phyloP scores from a whole-genome alignment of 495 filamentous ascomycete species.

The Podospora pseudocomata region DNA sequence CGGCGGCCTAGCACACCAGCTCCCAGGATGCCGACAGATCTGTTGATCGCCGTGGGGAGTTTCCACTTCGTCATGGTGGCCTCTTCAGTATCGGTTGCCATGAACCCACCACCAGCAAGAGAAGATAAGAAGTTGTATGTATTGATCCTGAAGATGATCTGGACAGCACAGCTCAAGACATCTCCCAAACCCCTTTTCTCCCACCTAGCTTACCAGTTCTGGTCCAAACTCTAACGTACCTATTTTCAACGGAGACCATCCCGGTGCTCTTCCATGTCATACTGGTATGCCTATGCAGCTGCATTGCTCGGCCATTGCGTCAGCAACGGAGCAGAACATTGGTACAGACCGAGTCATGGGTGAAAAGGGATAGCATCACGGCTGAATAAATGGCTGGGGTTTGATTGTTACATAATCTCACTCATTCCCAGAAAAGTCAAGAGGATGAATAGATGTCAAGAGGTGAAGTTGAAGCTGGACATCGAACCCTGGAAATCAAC shows the following conservation, averaged over 20 bases:
- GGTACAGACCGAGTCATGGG: not conserved
- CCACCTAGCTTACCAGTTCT: not conserved
- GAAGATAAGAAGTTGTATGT: not conserved
- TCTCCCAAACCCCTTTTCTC: not conserved
- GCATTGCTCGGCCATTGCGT: conserved; percentile 3
- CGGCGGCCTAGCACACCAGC: conserved; percentile 31
- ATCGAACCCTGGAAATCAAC: not conserved
- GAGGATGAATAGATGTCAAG: not conserved
- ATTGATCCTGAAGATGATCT: not conserved
- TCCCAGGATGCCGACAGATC: conserved; percentile 24
- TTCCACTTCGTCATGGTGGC: conserved; percentile 16
- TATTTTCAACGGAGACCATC: not conserved
- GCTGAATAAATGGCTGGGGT: not conserved
- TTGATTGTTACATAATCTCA: not conserved
- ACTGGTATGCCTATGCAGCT: not conserved
- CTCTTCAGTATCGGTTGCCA: not conserved
- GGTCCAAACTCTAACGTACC: not conserved
- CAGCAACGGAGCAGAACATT: not conserved
- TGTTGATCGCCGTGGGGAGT: conserved; percentile 15
- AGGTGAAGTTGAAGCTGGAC: not conserved
- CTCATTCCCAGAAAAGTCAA: not conserved
- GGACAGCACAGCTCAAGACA: not conserved
- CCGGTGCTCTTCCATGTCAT: not conserved
- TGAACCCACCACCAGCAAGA: not conserved
- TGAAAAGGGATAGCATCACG: not conserved